Evolutionary conservation across 2,329 filamentous ascomycete genomes (phyloP).

Genomic region (Botrytis fragariae): DNA sequence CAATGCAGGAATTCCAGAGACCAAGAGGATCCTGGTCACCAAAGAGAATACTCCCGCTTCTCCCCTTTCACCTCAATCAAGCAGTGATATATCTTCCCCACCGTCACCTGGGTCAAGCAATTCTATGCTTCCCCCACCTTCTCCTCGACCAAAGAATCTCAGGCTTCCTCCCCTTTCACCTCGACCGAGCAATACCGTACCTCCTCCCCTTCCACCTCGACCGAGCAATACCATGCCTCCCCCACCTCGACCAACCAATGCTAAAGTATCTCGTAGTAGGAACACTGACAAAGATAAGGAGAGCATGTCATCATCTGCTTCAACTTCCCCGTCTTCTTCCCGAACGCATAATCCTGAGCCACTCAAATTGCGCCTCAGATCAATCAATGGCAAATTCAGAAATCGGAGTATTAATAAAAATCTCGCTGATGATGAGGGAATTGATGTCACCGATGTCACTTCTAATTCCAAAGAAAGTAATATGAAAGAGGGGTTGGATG

Average conservation of each 20-base stretch:
- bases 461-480: too few species aligned
- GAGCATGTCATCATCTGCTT: background rate
- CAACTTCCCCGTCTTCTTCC: background rate
- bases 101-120: background rate
- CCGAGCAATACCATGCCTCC: background rate
- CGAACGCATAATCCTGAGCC: background rate
- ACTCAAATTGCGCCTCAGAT: too few species aligned
- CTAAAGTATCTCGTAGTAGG: background rate
- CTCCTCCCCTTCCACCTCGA: background rate
- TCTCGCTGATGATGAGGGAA: background rate
- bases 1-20: background rate
- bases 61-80: background rate
- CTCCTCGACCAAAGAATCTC: too few species aligned
- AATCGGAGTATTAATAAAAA: background rate
- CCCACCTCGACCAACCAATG: background rate
- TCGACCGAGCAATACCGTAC: too few species aligned
- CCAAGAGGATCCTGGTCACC: too few species aligned
- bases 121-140: background rate
- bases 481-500: background rate
- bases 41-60: rapidly evolving
- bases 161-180: too few species aligned
- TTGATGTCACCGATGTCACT: background rate
- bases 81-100: too few species aligned
- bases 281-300: background rate
- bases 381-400: background rate